Evolutionary conservation across 805 yeast genomes (phyloP).

Genomic region (Metschnikowia henanensis): DNA sequence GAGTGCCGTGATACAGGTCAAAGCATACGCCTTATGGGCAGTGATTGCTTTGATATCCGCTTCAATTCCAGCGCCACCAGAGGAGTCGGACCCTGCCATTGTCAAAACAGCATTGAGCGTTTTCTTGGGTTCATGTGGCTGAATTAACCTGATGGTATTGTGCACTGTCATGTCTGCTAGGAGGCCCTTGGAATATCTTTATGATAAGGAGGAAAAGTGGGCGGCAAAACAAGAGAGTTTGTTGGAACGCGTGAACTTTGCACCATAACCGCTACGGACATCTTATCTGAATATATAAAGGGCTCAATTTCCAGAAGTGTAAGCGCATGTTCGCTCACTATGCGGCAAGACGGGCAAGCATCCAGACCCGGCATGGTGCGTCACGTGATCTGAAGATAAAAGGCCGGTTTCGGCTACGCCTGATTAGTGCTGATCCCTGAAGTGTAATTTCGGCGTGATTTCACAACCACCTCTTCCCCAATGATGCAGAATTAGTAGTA

Average conservation of each 20-base stretch:
- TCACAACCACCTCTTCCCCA: too few relatives aligned
- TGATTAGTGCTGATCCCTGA: too few relatives aligned
- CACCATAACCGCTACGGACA: too few relatives aligned
- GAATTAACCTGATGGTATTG: conserved; percentile 3
- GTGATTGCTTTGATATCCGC: conserved; percentile 83
- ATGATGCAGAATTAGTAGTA: too few relatives aligned
- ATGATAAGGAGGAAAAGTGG: neutral
- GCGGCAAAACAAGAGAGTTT: neutral
- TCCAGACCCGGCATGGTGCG: too few relatives aligned
- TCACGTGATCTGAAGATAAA: too few relatives aligned
- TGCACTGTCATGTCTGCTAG: neutral
- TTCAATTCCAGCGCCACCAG: conserved; percentile 93
- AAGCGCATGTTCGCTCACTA: conserved; percentile 11
- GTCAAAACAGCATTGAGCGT: conserved; percentile 25
- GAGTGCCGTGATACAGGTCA: conserved; percentile 75
- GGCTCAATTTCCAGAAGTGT: conserved; percentile 6
- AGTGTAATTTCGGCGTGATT: too few relatives aligned
- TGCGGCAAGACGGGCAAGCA: neutral
- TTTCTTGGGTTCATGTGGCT: neutral
- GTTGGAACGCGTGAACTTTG: too few relatives aligned
- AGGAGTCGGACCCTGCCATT: conserved; percentile 75
- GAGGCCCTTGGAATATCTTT: neutral
- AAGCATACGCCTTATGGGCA: conserved; percentile 72
- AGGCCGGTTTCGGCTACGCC: too few relatives aligned
- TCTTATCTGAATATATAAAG: neutral